Evolutionary conservation across 1,284 basidiomycete species (phyloP), one percentile per base, ranked within the genome.

Genomic region (Pseudozyma pruni): DNA sequence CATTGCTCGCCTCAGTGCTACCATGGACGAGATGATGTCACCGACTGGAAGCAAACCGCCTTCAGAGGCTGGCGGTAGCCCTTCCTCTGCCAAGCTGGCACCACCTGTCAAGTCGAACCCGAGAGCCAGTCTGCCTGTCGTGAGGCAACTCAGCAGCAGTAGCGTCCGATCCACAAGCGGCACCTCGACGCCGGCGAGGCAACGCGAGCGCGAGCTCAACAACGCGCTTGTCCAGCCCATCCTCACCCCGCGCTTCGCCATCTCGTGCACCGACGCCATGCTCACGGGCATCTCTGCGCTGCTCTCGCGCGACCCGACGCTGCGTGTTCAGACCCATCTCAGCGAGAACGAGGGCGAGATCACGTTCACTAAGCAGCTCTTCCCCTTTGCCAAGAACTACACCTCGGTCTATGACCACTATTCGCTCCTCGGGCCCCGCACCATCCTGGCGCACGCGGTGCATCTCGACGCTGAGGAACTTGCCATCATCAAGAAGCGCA

Each of bases 161-260:
- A 66, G 62, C 51, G 37, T 61, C 25, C 62, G 68, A 25, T 61
- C 62, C 8, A 48, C 57, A 4, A 66, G 62, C 41, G 68, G 68
- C 32, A 59, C 54, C 17, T 66, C 68, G 33, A 72, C 68, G 2
- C 68, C 68, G 8, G 66, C 68, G 13, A 39, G 68, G 22, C 62
- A 66, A 33, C 57, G 62, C 25, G 68, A 72, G 39, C 64, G 64
- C 35, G 71, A 72, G 27, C 41, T 66, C 16, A 55, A 48, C 25
- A 49, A 62, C 19, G 64, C 74, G 10, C 71, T 94, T 16, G 91
- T 98, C 7, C 90, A 91, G 58, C 94, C 94, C 0, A 89, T 95
- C 78, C 84, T 98, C 40, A 98, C 95, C 0, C 95, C 95, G 17
- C 90, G 94, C 17, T 98, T 98, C 83, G 94, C 95, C 25, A 91